Conservation (phyloP, 768 basidiomycete species). For the Strobilomyces echinocephalus region DNA sequence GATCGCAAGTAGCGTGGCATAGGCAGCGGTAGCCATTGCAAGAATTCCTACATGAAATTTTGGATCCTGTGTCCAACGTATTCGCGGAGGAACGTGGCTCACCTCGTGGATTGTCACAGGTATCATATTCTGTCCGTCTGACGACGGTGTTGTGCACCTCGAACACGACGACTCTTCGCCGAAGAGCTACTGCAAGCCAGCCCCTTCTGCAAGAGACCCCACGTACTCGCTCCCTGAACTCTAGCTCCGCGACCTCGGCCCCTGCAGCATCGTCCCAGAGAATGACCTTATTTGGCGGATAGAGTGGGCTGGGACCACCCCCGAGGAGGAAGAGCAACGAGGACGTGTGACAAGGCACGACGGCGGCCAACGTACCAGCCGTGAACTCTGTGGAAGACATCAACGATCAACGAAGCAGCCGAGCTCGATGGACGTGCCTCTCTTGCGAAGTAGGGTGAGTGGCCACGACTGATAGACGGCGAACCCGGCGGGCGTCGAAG, state of each 20-base stretch:
- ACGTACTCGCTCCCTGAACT: conserved; percentile 80
- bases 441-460: conserved; percentile 72
- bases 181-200: conserved; percentile 79
- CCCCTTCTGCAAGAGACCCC: conserved; percentile 77
- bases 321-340: conserved; percentile 84
- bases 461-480: conserved; percentile 78
- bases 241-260: conserved; percentile 81
- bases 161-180: conserved; percentile 75
- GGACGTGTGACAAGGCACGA: conserved; percentile 73
- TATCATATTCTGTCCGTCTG: conserved; percentile 77
- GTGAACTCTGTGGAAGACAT: conserved; percentile 53
- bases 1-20: conserved; percentile 78
- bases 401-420: conserved; percentile 7
- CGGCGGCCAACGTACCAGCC: conserved; percentile 73
- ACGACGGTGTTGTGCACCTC: conserved; percentile 58
- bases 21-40: conserved; percentile 70
- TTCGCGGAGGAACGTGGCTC: conserved; percentile 20
- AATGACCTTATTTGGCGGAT: conserved; percentile 89
- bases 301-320: conserved; percentile 81
- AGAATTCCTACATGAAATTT: conserved; percentile 55
- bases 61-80: conserved; percentile 2
- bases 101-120: conserved; percentile 84
- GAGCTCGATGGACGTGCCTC: conserved; percentile 47
- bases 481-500: conserved; percentile 75
- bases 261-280: conserved; percentile 80